Evolutionary conservation across 2,329 filamentous ascomycete genomes (phyloP).

Genomic region (Hypomyces perniciosus): DNA sequence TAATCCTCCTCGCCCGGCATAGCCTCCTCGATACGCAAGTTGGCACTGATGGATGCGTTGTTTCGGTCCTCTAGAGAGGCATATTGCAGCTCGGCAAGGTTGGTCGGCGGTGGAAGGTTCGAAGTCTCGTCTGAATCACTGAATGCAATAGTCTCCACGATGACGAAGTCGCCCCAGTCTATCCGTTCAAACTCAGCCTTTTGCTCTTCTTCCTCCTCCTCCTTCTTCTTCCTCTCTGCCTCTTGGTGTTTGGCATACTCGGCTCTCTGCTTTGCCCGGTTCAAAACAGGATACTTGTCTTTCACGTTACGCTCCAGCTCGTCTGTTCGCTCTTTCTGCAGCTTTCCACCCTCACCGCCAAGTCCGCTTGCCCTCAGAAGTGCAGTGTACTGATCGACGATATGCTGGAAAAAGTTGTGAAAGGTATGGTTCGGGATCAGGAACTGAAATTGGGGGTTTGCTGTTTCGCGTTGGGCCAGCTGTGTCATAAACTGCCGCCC

Average conservation of each 20-base stretch:
- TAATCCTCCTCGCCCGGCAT: constrained; percentile 70
- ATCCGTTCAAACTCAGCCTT: constrained; percentile 73
- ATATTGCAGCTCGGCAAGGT: constrained; percentile 85
- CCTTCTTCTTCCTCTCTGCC: constrained; percentile 78
- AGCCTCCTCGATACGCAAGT: constrained; percentile 87
- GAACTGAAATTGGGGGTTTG: constrained; percentile 95
- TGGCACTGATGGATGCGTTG: constrained; percentile 75
- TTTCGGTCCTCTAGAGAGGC: constrained; percentile 94
- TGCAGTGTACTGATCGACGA: constrained; percentile 89
- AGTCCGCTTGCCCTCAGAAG: constrained; percentile 63
- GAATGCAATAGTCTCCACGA: constrained; percentile 92
- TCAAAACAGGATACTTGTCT: constrained; percentile 75
- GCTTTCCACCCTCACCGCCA: constrained; percentile 59
- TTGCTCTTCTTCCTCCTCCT: constrained; percentile 80
- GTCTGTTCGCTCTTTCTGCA: constrained; percentile 64
- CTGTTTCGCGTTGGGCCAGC: constrained; percentile 78
- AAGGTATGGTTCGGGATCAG: constrained; percentile 91
- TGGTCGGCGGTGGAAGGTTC: constrained; percentile 82
- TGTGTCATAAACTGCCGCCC: constrained; percentile 88
- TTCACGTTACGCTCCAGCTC: constrained; percentile 69
- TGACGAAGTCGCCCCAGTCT: constrained; percentile 96
- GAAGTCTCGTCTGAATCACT: constrained; percentile 80
- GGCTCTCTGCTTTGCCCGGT: constrained; percentile 75
- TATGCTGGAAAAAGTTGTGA: constrained; percentile 88
- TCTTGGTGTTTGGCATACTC: constrained; percentile 84